Conservation (phyloP, 352 stramenopile genomes). For the Thraustotheca clavata region DNA sequence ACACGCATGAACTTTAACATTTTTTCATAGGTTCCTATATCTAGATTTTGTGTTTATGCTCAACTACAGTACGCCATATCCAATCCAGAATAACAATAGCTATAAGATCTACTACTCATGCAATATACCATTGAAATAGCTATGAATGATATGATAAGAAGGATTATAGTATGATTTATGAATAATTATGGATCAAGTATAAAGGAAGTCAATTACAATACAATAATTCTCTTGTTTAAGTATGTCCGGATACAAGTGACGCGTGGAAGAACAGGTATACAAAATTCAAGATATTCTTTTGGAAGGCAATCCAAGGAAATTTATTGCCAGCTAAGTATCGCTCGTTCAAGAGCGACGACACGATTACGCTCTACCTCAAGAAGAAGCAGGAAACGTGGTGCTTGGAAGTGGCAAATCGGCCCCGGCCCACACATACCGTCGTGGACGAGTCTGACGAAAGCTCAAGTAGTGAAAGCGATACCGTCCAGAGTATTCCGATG, state of each 20-base stretch:
- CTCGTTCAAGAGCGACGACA: constrained; percentile 1
- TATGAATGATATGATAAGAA: too few species aligned
- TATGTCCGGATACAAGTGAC: neutral
- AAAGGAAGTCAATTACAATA: too few species aligned
- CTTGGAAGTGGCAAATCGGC: neutral
- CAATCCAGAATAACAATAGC: too few species aligned
- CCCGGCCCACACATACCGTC: neutral
- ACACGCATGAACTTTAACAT: too few species aligned
- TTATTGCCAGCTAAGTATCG: neutral
- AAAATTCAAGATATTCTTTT: neutral
- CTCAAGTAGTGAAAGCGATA: neutral
- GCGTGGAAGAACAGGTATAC: neutral
- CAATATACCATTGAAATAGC: too few species aligned
- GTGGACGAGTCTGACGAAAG: constrained; percentile 6
- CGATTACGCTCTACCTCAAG: constrained; percentile 11
- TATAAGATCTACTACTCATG: too few species aligned
- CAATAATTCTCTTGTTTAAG: too few species aligned
- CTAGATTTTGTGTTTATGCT: too few species aligned
- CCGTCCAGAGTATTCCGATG: neutral
- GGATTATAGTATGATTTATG: too few species aligned
- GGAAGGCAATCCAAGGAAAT: constrained; percentile 3
- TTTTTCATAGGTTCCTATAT: too few species aligned
- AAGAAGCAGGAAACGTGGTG: neutral
- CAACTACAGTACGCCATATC: too few species aligned
- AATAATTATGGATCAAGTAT: too few species aligned